Percentiles rank a stretch among this genome's conserved stretches.
Evolutionary conservation across 306 rosid genomes (phyloP).

Genomic region (Prunus kanzakura): DNA sequence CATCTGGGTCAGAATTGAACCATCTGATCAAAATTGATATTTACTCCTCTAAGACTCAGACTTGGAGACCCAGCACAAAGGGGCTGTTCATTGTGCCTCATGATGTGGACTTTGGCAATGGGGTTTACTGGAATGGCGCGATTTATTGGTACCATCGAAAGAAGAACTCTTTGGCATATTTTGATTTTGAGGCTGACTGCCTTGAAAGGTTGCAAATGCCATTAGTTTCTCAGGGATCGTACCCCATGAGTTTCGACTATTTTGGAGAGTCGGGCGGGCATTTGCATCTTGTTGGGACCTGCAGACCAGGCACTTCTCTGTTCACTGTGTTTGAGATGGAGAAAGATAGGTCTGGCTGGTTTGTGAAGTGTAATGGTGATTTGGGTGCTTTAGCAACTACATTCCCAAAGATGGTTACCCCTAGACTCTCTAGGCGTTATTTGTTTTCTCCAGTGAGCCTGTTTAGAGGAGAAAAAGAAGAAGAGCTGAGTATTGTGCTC

Average conservation of each 20-base stretch:
- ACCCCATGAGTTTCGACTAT: background rate
- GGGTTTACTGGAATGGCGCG: constrained; percentile 33
- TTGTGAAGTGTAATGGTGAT: constrained; percentile 10
- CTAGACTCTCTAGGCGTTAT: background rate
- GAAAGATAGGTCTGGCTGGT: constrained; percentile 22
- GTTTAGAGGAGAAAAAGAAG: constrained; percentile 16
- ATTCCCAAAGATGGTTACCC: constrained; percentile 8
- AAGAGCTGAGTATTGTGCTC: constrained; percentile 18
- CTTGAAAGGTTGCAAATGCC: constrained; percentile 24
- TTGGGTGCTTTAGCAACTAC: background rate
- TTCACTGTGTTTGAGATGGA: constrained; percentile 11
- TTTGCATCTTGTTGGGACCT: constrained; percentile 1
- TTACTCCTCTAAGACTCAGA: constrained; percentile 24
- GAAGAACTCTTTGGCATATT: constrained; percentile 1
- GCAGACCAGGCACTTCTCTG: background rate
- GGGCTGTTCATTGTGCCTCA: constrained; percentile 7
- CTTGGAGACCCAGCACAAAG: constrained; percentile 24
- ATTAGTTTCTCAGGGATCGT: background rate
- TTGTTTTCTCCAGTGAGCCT: constrained; percentile 12
- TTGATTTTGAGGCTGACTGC: constrained; percentile 11
- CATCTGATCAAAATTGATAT: constrained; percentile 23
- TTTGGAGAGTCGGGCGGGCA: constrained; percentile 6
- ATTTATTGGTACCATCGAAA: constrained; percentile 26
- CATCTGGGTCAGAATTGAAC: background rate
- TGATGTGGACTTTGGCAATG: constrained; percentile 20